These are phyloP conservation scores for Stagonosporopsis rhizophila DNA, from an alignment of 2,329 filamentous ascomycete genomes.

Conservation along the genomic window DNA sequence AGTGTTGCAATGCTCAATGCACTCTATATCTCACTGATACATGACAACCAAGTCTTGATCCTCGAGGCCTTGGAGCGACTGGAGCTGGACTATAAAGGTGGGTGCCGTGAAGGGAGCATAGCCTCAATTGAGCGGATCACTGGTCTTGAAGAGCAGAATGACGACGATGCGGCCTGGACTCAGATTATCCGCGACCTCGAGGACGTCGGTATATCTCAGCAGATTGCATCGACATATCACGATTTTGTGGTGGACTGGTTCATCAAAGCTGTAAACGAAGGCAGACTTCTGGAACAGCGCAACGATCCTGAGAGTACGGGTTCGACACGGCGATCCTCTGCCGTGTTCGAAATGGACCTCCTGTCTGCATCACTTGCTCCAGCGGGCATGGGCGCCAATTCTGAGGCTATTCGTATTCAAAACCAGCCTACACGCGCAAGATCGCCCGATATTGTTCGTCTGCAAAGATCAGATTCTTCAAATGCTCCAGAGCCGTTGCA, in stretches of 20 bases:
- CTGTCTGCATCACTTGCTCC: background rate
- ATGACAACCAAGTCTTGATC: slow-evolving; percentile 40
- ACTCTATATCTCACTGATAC: slow-evolving; percentile 39
- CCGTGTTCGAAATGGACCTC: background rate
- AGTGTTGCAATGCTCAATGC: slow-evolving; percentile 35
- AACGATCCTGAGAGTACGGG: slow-evolving; percentile 12
- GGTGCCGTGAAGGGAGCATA: slow-evolving; percentile 40
- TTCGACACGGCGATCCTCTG: slow-evolving; percentile 14
- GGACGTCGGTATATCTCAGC: slow-evolving; percentile 38
- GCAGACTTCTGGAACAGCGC: slow-evolving; percentile 35
- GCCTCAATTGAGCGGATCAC: slow-evolving; percentile 34
- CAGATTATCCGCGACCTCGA: slow-evolving; percentile 43
- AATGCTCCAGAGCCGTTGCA: slow-evolving; percentile 12
- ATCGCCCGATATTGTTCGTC: background rate
- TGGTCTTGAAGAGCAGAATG: slow-evolving; percentile 22
- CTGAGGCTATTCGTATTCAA: background rate
- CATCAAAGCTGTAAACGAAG: slow-evolving; percentile 40
- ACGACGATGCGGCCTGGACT: slow-evolving; percentile 39
- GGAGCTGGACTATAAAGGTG: slow-evolving; percentile 39
- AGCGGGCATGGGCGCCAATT: background rate
- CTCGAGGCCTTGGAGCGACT: slow-evolving; percentile 40
- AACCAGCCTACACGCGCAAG: too few species aligned
- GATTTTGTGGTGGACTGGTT: slow-evolving; percentile 43
- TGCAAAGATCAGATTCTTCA: slow-evolving; percentile 7
- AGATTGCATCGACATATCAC: slow-evolving; percentile 33